Percentiles rank a stretch among this genome's conserved stretches.
phyloP scores from a whole-genome alignment of 441 rosid species.

The Arabidopsis lyrata region DNA sequence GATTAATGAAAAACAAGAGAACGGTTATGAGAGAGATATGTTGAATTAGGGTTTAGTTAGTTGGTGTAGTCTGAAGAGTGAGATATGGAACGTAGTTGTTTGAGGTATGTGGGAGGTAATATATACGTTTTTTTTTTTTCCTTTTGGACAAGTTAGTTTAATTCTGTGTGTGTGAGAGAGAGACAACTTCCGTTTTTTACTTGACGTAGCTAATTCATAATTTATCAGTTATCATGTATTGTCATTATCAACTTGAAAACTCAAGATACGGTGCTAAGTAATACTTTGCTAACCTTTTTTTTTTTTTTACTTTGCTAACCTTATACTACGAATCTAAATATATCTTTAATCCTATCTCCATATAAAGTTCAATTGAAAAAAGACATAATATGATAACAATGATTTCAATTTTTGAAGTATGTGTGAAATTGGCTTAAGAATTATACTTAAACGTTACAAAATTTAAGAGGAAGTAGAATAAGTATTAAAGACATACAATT shows the following conservation, averaged over 20 bases:
- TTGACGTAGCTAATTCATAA: conserved; percentile 9
- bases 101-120: conserved; percentile 16
- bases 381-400: neutral
- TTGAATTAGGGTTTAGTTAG: conserved; percentile 37
- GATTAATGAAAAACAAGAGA: conserved; percentile 21
- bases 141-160: conserved; percentile 5
- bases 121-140: conserved; percentile 1
- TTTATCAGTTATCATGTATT: conserved; percentile 16
- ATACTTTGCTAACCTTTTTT: neutral
- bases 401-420: neutral
- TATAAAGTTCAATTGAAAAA: neutral
- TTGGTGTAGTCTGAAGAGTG: conserved; percentile 10
- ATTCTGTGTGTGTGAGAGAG: conserved; percentile 31
- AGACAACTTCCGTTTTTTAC: conserved; percentile 34
- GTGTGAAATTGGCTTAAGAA: neutral
- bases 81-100: no score
- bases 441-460: neutral
- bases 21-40: conserved; percentile 5
- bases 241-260: conserved; percentile 10
- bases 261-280: neutral
- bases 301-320: neutral
- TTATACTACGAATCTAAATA: conserved; percentile 4
- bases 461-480: neutral
- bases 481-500: neutral
- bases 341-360: neutral